phyloP scores from a whole-genome alignment of 2,329 filamentous ascomycete genomes.

The Thielaviopsis cerberus region DNA sequence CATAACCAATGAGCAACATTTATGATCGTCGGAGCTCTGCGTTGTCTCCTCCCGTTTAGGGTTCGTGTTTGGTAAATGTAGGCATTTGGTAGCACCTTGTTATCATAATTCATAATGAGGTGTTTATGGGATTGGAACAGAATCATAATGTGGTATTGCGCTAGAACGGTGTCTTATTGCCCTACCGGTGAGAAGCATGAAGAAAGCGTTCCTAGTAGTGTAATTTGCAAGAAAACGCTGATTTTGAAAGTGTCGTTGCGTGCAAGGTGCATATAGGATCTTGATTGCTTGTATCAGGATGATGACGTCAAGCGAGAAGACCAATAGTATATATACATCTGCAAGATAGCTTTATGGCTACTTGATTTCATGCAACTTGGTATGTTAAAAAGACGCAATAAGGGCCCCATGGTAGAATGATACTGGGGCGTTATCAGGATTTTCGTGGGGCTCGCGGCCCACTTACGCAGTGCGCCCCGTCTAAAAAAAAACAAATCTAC shows the following conservation, averaged over 20 bases:
- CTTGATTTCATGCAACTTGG: not conserved
- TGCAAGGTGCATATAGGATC: not conserved
- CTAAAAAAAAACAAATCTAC: not conserved
- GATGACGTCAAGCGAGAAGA: slow-evolving; percentile 1
- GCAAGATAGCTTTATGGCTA: not conserved
- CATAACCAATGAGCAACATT: not conserved
- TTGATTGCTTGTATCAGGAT: slow-evolving; percentile 1
- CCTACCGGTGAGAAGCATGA: not conserved
- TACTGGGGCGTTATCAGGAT: not conserved
- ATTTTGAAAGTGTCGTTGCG: not conserved
- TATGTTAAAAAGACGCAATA: not conserved
- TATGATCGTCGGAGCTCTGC: not conserved
- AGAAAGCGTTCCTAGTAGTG: not conserved
- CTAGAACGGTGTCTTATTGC: not conserved
- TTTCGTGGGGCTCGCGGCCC: not conserved
- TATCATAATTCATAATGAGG: not conserved
- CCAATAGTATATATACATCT: slow-evolving; percentile 1
- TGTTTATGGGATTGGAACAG: not conserved
- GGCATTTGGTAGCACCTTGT: not conserved
- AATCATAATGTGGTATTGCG: not conserved
- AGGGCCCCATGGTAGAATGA: not conserved
- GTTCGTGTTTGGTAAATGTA: not conserved
- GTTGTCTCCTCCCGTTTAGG: not conserved
- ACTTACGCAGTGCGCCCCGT: not conserved
- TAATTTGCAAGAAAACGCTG: not conserved